A percentile compares a stretch with the other conserved stretches of the same genome.
These are phyloP conservation scores for Prunus armeniaca DNA, from an alignment of 306 rosid genomes.

Conservation along the genomic window DNA sequence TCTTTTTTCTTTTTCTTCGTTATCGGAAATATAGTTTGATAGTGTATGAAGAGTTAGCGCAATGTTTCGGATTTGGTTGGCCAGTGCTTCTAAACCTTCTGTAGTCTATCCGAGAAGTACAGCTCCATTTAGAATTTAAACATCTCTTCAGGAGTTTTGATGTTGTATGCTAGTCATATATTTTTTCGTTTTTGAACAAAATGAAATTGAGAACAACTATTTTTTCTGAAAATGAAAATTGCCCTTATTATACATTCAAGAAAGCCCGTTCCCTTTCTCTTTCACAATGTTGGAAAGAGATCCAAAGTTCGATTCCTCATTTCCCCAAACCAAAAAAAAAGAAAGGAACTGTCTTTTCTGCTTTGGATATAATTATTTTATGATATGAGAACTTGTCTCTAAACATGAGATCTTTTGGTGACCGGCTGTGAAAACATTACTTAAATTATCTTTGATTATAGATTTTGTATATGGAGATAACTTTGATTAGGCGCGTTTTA, in stretches of 20 bases:
- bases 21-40: conserved; percentile 50
- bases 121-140: conserved; percentile 33
- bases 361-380: too few species aligned
- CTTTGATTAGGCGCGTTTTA: too few species aligned
- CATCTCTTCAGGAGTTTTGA: conserved; percentile 35
- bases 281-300: too few species aligned
- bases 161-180: conserved; percentile 44
- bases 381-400: too few species aligned
- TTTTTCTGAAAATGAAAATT: conserved; percentile 9
- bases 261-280: too few species aligned
- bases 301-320: too few species aligned
- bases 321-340: too few species aligned
- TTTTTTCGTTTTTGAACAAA: neutral
- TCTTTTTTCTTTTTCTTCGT: conserved; percentile 4
- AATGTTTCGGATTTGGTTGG: conserved; percentile 41
- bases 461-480: too few species aligned
- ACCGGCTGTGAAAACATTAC: too few species aligned
- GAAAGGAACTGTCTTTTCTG: too few species aligned
- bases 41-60: conserved; percentile 51
- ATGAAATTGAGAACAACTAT: conserved; percentile 19
- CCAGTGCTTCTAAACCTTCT: conserved; percentile 40
- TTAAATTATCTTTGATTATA: too few species aligned
- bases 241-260: neutral
- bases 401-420: too few species aligned
- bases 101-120: conserved; percentile 44